These are phyloP conservation scores for Aspergillus sp. DNA, from an alignment of 2,329 filamentous ascomycete species.

Conservation along the genomic window DNA sequence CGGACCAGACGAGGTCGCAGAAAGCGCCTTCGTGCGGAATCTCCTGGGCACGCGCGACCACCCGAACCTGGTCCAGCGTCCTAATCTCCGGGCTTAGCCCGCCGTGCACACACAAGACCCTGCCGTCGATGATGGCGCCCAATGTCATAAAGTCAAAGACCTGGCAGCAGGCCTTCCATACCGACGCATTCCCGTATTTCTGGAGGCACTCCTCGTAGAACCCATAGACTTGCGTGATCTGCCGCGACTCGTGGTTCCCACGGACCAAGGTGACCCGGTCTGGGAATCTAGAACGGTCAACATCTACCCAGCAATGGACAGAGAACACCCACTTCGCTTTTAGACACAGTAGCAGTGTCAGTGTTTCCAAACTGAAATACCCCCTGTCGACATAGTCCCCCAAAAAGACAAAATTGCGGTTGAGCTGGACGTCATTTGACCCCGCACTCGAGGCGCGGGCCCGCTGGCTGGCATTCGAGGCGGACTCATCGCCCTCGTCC, in stretches of 20 bases:
- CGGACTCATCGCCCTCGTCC: slow-evolving; percentile 20
- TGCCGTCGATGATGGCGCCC: slow-evolving; percentile 63
- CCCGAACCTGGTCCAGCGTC: slow-evolving; percentile 65
- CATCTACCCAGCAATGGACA: background rate
- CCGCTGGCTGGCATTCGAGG: slow-evolving; percentile 10
- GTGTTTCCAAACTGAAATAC: slow-evolving; percentile 65
- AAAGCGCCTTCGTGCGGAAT: slow-evolving; percentile 70
- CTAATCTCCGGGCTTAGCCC: slow-evolving; percentile 64
- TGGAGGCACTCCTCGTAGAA: slow-evolving; percentile 71
- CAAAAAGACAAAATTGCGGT: slow-evolving; percentile 63
- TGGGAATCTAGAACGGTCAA: slow-evolving; percentile 47
- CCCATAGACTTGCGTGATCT: slow-evolving; percentile 69
- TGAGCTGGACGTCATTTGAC: slow-evolving; percentile 35
- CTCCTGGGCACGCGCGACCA: slow-evolving; percentile 64
- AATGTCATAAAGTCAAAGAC: slow-evolving; percentile 69
- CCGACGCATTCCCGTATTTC: slow-evolving; percentile 68
- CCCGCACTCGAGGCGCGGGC: slow-evolving; percentile 21
- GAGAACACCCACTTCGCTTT: slow-evolving; percentile 53
- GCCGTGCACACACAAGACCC: slow-evolving; percentile 64
- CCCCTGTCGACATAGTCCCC: slow-evolving; percentile 67
- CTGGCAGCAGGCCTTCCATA: slow-evolving; percentile 72
- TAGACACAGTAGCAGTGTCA: slow-evolving; percentile 62
- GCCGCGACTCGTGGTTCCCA: slow-evolving; percentile 66
- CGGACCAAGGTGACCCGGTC: slow-evolving; percentile 64
- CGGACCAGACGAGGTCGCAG: slow-evolving; percentile 68